Evolutionary conservation across 225 moss, liverwort and hornwort genomes (phyloP).

Genomic region (Pseudoscleropodium purum): DNA sequence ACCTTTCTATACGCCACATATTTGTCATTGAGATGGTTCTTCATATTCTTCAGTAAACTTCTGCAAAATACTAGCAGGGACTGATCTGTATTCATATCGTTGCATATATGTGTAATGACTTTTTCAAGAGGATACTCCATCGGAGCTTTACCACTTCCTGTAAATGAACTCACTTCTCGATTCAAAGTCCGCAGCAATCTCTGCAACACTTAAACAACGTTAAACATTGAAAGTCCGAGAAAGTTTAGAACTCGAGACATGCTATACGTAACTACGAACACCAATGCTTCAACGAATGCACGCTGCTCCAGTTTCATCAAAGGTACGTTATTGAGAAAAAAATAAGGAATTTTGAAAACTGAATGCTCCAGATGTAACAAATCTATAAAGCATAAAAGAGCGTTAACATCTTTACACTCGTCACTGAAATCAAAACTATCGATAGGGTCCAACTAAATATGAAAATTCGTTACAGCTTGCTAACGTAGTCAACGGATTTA

Average conservation of each 20-base stretch:
- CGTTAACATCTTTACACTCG: not conserved
- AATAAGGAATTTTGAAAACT: not conserved
- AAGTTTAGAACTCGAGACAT: not conserved
- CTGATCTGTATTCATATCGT: conserved; percentile 46
- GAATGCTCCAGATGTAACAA: not conserved
- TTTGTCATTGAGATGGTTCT: conserved; percentile 62
- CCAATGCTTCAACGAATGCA: not conserved
- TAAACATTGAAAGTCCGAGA: not conserved
- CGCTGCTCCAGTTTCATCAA: not conserved
- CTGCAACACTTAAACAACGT: conserved; percentile 37
- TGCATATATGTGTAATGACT: conserved; percentile 56
- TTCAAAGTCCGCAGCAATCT: conserved; percentile 78
- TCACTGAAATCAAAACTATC: not conserved
- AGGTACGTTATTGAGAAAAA: not conserved
- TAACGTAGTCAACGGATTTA: not conserved
- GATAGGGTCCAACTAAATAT: not conserved
- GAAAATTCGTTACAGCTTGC: not conserved
- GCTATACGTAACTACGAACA: not conserved
- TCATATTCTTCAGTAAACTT: conserved; percentile 70
- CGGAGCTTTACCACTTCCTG: conserved; percentile 85
- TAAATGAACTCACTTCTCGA: conserved; percentile 67
- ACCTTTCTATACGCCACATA: conserved; percentile 98
- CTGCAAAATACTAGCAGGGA: conserved; percentile 58
- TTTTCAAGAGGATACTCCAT: conserved; percentile 85
- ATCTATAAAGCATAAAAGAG: not conserved